Conservation (phyloP, 2,329 filamentous ascomycete genomes). For the Trichoderma koningiopsis region DNA sequence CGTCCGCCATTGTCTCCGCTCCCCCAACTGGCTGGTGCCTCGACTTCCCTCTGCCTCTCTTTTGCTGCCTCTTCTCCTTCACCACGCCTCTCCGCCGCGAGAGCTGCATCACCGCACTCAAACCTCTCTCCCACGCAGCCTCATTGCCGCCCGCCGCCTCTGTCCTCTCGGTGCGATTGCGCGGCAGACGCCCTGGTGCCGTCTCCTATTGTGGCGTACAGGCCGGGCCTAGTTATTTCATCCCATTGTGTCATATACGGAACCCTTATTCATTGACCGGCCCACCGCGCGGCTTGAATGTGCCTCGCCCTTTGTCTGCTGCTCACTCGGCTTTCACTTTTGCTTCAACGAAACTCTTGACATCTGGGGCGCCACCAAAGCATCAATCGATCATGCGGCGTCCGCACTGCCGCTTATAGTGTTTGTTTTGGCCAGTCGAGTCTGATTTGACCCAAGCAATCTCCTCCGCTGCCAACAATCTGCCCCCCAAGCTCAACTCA, state of each 20-base stretch:
- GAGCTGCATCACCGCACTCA: slow-evolving; percentile 34
- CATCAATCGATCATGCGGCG: slow-evolving; percentile 28
- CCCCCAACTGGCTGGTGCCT: slow-evolving; percentile 33
- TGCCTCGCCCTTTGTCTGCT: slow-evolving; percentile 28
- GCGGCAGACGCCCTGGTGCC: slow-evolving; percentile 17
- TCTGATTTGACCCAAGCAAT: slow-evolving; percentile 20
- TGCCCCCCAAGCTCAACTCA: neutral
- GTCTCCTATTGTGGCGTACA: slow-evolving; percentile 29
- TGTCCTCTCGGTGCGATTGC: slow-evolving; percentile 23
- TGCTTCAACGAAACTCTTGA: neutral
- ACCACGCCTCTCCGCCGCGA: slow-evolving; percentile 27
- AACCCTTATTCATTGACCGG: slow-evolving; percentile 30
- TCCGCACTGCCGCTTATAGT: slow-evolving; percentile 19
- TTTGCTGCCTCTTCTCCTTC: slow-evolving; percentile 31
- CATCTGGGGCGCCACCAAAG: slow-evolving; percentile 11
- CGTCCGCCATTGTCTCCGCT: slow-evolving; percentile 40
- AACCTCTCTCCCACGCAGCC: slow-evolving; percentile 25
- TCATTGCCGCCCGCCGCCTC: slow-evolving; percentile 10
- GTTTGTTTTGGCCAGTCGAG: slow-evolving; percentile 24
- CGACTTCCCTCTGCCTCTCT: slow-evolving; percentile 32
- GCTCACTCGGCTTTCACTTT: slow-evolving; percentile 18
- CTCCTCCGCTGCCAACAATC: neutral
- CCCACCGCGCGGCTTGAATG: slow-evolving; percentile 30
- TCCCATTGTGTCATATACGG: slow-evolving; percentile 30
- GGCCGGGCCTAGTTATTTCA: slow-evolving; percentile 1